Evolutionary conservation across 2,329 filamentous ascomycete species (phyloP).

Genomic region (Trichoderma arundinaceum): DNA sequence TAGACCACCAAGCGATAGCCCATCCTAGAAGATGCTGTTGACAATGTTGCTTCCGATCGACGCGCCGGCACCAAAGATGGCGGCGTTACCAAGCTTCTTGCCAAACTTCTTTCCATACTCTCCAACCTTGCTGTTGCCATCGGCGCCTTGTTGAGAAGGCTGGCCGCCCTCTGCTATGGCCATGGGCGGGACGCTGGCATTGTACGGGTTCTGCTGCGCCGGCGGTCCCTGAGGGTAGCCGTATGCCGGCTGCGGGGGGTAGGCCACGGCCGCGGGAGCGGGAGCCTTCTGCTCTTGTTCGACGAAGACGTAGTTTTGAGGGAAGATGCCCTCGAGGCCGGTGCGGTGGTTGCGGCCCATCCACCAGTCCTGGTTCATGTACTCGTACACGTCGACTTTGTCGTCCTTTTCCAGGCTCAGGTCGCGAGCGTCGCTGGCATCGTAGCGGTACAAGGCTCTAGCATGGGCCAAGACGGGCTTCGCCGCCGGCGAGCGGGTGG

Average conservation of each 20-base stretch:
- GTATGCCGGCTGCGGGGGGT: conserved; percentile 45
- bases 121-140: conserved; percentile 64
- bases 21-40: conserved; percentile 79
- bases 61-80: conserved; percentile 91
- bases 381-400: conserved; percentile 78
- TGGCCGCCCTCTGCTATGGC: conserved; percentile 67
- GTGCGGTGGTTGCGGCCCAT: conserved; percentile 85
- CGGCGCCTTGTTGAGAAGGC: conserved; percentile 42
- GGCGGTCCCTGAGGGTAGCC: conserved; percentile 47
- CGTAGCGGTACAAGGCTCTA: conserved; percentile 83
- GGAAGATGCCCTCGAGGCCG: conserved; percentile 89
- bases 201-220: conserved; percentile 65
- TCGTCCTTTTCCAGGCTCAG: conserved; percentile 82
- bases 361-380: conserved; percentile 99
- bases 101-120: conserved; percentile 92
- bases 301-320: conserved; percentile 82
- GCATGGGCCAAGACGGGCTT: conserved; percentile 73
- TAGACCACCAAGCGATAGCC: not conserved
- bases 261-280: conserved; percentile 43
- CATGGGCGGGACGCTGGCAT: conserved; percentile 73
- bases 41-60: conserved; percentile 90
- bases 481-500: conserved; percentile 43
- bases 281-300: conserved; percentile 62
- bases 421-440: conserved; percentile 78
- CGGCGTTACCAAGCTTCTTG: conserved; percentile 81